A percentile compares a stretch with the other conserved stretches of the same genome.
Evolutionary conservation across 2,329 filamentous ascomycete species (phyloP).

Genomic region (Trematosphaeria pertusa): DNA sequence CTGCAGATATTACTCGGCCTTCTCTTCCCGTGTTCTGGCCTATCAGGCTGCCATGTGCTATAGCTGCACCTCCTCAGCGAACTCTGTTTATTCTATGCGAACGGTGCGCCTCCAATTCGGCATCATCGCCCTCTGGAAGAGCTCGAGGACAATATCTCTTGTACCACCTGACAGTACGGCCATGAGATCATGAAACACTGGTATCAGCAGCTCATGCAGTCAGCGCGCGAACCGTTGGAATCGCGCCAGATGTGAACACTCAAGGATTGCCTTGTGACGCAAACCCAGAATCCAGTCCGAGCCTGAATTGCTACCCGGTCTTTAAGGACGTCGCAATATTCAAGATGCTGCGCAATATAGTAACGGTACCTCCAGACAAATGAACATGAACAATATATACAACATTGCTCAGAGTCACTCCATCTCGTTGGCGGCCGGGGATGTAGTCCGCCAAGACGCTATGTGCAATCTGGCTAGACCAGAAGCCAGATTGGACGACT

Average conservation of each 20-base stretch:
- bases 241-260: neutral
- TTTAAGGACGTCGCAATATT: neutral
- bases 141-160: neutral
- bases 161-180: neutral
- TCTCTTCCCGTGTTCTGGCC: slow-evolving; percentile 12
- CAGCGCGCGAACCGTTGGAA: slow-evolving; percentile 4
- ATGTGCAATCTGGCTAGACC: neutral
- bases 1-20: slow-evolving; percentile 17
- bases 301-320: slow-evolving; percentile 20
- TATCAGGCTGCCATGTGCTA: slow-evolving; percentile 27
- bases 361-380: neutral
- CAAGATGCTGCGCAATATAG: neutral
- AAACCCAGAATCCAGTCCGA: slow-evolving; percentile 11
- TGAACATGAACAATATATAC: slow-evolving; percentile 7
- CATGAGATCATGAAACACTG: slow-evolving; percentile 14
- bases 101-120: no score
- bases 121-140: no score
- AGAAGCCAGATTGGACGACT: slow-evolving; percentile 13
- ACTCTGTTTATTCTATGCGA: slow-evolving; percentile 3
- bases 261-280: slow-evolving; percentile 19
- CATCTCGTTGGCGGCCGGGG: neutral
- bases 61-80: slow-evolving; percentile 1
- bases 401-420: neutral
- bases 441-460: slow-evolving; percentile 5
- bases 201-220: slow-evolving; percentile 13